Evolutionary conservation across 805 yeast species (phyloP).

Genomic region (Ogataea trehalophila): DNA sequence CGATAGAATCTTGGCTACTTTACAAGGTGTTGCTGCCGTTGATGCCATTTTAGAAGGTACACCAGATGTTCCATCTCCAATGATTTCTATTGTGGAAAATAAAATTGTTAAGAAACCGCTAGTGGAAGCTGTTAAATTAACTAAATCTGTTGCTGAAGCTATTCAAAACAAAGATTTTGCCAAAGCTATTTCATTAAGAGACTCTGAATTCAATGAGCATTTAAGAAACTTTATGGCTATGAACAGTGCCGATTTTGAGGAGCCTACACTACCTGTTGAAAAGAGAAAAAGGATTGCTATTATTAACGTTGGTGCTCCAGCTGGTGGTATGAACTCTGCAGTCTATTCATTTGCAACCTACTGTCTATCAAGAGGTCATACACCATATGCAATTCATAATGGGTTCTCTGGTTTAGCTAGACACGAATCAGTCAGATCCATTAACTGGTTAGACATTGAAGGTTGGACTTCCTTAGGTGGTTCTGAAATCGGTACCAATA

Average conservation of each 20-base stretch:
- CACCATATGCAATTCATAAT: conserved; percentile 63
- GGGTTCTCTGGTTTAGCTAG: conserved; percentile 70
- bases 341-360: conserved; percentile 69
- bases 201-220: conserved; percentile 64
- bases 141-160: conserved; percentile 69
- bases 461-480: conserved; percentile 77
- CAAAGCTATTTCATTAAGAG: conserved; percentile 66
- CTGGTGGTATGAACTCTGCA: conserved; percentile 76
- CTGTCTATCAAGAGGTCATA: conserved; percentile 73
- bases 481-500: conserved; percentile 76
- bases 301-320: conserved; percentile 76
- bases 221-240: conserved; percentile 58
- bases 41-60: conserved; percentile 85
- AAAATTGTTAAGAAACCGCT: conserved; percentile 63
- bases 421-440: conserved; percentile 54
- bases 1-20: conserved; percentile 85
- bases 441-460: conserved; percentile 65
- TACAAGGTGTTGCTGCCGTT: conserved; percentile 98
- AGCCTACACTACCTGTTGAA: conserved; percentile 50
- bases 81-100: conserved; percentile 72
- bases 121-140: conserved; percentile 67
- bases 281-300: conserved; percentile 62
- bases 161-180: conserved; percentile 62
- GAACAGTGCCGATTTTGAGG: conserved; percentile 62
- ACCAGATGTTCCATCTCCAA: conserved; percentile 89